Conservation (phyloP, 768 basidiomycete species). For the Rhodotorula diobovata region DNA sequence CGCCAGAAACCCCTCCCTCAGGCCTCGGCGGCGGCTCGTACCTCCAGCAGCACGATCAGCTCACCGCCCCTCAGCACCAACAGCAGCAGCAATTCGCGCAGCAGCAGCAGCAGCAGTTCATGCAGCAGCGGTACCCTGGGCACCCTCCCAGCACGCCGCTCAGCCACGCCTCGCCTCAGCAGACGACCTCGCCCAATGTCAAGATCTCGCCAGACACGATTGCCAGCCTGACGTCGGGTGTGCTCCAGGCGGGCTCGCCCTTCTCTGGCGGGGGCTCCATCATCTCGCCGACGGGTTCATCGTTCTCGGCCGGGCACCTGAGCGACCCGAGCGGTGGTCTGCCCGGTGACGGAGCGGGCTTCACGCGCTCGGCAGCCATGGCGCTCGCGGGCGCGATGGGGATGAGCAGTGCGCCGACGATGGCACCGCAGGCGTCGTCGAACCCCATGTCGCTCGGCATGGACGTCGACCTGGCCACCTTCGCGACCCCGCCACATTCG, state of each 20-base stretch:
- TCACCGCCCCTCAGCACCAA: neutral
- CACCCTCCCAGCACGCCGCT: slow-evolving; percentile 4
- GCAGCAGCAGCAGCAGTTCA: neutral
- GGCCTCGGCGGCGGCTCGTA: neutral
- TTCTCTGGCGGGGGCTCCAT: slow-evolving; percentile 13
- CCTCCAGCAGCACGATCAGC: neutral
- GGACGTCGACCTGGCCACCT: slow-evolving; percentile 16
- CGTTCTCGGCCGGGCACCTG: slow-evolving; percentile 12
- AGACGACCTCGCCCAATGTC: slow-evolving; percentile 4
- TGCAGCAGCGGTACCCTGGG: neutral
- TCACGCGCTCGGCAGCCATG: slow-evolving; percentile 6
- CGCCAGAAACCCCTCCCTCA: neutral
- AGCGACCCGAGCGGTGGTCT: neutral
- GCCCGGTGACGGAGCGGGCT: neutral
- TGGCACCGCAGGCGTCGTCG: neutral
- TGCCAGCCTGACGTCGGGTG: slow-evolving; percentile 6
- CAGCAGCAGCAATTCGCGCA: neutral
- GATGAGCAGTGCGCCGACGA: neutral
- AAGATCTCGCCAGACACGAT: slow-evolving; percentile 18
- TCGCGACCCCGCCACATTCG: neutral
- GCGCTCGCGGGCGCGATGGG: slow-evolving; percentile 12
- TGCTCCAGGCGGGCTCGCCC: slow-evolving; percentile 6
- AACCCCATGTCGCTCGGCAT: neutral
- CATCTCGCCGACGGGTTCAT: slow-evolving; percentile 23
- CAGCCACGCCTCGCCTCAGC: slow-evolving; percentile 11